phyloP scores from a whole-genome alignment of 2,329 filamentous ascomycete species.

The Clonostachys rosea region DNA sequence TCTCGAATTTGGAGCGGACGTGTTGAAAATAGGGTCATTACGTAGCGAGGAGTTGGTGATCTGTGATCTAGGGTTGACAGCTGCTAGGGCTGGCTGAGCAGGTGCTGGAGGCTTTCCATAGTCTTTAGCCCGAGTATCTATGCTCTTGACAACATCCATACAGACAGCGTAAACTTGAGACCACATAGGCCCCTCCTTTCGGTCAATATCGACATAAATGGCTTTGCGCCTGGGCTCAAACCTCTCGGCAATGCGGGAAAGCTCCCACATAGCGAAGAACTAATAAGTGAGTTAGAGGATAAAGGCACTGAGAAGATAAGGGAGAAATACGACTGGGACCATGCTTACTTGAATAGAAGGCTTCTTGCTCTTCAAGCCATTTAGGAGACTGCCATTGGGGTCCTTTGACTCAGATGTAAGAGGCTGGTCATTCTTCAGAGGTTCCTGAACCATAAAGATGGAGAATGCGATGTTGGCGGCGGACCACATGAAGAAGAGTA shows the following conservation, averaged over 20 bases:
- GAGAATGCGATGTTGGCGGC: conserved; percentile 74
- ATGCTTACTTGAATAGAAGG: conserved; percentile 63
- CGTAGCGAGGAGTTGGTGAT: conserved; percentile 29
- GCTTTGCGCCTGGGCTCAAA: conserved; percentile 72
- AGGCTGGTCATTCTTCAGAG: conserved; percentile 78
- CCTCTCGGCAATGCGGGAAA: conserved; percentile 71
- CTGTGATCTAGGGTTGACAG: conserved; percentile 23
- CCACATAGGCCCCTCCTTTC: conserved; percentile 76
- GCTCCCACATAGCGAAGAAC: conserved; percentile 88
- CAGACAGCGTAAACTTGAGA: conserved; percentile 70
- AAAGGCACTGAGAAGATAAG: background rate
- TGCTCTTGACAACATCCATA: conserved; percentile 61
- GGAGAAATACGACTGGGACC: background rate
- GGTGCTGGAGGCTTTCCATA: conserved; percentile 41
- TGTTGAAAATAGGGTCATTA: conserved; percentile 37
- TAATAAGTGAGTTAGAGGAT: conserved; percentile 22
- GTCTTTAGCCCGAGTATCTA: conserved; percentile 63
- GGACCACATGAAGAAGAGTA: conserved; percentile 73
- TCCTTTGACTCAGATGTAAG: conserved; percentile 84
- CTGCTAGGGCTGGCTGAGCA: conserved; percentile 17
- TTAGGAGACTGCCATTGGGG: conserved; percentile 84
- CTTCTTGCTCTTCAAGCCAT: conserved; percentile 80
- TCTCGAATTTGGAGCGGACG: conserved; percentile 24
- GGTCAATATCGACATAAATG: conserved; percentile 85
- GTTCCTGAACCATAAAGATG: conserved; percentile 73